Base-by-base conservation (phyloP, 2,329 filamentous ascomycete species). In the Helminthosporium solani region DNA sequence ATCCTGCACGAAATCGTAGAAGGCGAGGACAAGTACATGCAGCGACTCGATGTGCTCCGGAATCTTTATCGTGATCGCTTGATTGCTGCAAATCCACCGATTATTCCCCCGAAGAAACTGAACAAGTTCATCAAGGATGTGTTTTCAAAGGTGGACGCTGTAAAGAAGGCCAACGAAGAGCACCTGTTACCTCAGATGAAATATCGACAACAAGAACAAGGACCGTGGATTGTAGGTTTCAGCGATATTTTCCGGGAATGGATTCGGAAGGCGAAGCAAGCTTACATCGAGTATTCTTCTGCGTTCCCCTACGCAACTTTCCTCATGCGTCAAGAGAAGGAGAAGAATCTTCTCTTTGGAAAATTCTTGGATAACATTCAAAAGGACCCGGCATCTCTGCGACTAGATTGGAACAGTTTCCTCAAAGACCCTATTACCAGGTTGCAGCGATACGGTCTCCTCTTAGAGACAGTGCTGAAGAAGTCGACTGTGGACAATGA, bases 211-310 rank as follows among this genome's bases (percentile, higher is more conserved):
- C 88, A 94, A 62, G 94, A 97, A 66, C 92, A 99, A 73, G 94
- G 94, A 0, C 94, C 94, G 0, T 99, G 90, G 84, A 86, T 99
- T 47, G 78, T 82, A 11, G 94, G 94, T 2, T 96, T 96, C 72
- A 96, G 91, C 66, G 94, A 97, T 63, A 89, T 99, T 40, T 97
- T 99, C 76, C 80, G 94, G 47, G 94, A 99, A 73, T 99, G 94
- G 94, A 96, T 97, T 52, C 83, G 94, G 53, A 97, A 96, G 70
- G 94, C 94, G 25, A 90, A 86, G 68, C 76, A 80, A 2, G 86
- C 89, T 9, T 99, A 97, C 66, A 84, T 96, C 50, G 90, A 95
- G 47, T 99, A 97, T 68, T 92, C 92, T 31, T 85, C 87, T 1
- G 85, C 85, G 0, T 97, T 94, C 58, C 92, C 92, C 0, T 84